phyloP scores from a whole-genome alignment of 2,329 filamentous ascomycete genomes.

The Fusarium metavorans region DNA sequence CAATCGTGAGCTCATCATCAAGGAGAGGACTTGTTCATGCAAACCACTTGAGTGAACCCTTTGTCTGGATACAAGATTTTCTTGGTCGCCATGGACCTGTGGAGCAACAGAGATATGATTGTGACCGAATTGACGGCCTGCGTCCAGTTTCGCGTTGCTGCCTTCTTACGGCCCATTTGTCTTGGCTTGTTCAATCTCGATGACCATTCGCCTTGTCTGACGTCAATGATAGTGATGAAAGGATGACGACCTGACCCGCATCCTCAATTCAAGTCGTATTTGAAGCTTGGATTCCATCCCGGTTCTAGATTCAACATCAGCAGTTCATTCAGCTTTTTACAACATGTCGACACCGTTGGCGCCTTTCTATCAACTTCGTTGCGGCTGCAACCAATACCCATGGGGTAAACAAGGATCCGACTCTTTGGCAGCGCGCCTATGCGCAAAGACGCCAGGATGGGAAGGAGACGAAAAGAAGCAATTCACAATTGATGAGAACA shows the following conservation, averaged over 20 bases:
- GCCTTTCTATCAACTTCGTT: slow-evolving; percentile 59
- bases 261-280: slow-evolving; percentile 5
- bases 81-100: neutral
- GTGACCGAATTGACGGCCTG: neutral
- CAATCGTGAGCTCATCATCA: neutral
- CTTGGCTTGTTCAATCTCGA: slow-evolving; percentile 1
- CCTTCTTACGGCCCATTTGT: neutral
- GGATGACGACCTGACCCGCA: slow-evolving; percentile 24
- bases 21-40: neutral
- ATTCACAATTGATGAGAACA: slow-evolving; percentile 73
- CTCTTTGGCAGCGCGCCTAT: slow-evolving; percentile 75
- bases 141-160: neutral
- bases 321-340: neutral
- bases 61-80: neutral
- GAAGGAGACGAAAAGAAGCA: slow-evolving; percentile 44
- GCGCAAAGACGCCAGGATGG: slow-evolving; percentile 70
- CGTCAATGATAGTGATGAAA: slow-evolving; percentile 43
- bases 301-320: neutral
- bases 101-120: neutral
- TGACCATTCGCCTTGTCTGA: slow-evolving; percentile 24
- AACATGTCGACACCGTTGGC: slow-evolving; percentile 38
- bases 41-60: neutral
- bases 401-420: slow-evolving; percentile 78
- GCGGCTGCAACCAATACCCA: slow-evolving; percentile 69
- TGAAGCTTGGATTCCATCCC: neutral